phyloP scores from a whole-genome alignment of 176 grass and related monocot species.

The Microstegium vimineum region DNA sequence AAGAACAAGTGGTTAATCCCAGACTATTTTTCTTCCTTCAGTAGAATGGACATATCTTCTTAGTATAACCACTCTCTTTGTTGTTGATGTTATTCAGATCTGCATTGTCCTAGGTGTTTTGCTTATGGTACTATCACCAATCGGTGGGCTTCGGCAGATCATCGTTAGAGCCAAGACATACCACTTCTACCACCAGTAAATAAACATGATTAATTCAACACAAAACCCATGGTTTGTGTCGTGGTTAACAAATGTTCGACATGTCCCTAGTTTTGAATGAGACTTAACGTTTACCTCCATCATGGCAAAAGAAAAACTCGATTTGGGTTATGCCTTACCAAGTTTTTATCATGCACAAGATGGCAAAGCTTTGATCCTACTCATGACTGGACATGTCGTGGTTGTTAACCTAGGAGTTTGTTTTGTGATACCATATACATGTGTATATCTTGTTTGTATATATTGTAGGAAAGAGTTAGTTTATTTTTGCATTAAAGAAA shows the following conservation, averaged over 20 bases:
- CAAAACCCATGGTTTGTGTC: neutral
- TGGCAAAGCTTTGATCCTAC: neutral
- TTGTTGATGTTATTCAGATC: slow-evolving; percentile 38
- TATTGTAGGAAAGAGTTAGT: neutral
- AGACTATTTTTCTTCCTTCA: neutral
- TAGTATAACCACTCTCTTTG: neutral
- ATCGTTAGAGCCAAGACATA: slow-evolving; percentile 46
- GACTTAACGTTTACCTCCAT: neutral
- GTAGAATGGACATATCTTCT: neutral
- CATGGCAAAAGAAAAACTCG: neutral
- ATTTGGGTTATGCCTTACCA: neutral
- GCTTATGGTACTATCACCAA: slow-evolving; percentile 69
- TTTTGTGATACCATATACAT: neutral
- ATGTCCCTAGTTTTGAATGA: neutral
- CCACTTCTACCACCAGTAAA: slow-evolving; percentile 71
- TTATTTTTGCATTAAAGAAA: neutral
- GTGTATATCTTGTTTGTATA: neutral
- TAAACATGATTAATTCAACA: neutral
- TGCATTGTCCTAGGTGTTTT: slow-evolving; percentile 76
- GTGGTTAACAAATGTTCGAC: neutral
- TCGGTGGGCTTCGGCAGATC: slow-evolving; percentile 75
- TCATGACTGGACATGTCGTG: neutral
- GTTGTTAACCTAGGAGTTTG: neutral
- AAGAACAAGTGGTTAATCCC: neutral
- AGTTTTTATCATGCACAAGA: neutral